phyloP scores from a whole-genome alignment of 2,329 filamentous ascomycete species.

The Cyphellophora attinorum region DNA sequence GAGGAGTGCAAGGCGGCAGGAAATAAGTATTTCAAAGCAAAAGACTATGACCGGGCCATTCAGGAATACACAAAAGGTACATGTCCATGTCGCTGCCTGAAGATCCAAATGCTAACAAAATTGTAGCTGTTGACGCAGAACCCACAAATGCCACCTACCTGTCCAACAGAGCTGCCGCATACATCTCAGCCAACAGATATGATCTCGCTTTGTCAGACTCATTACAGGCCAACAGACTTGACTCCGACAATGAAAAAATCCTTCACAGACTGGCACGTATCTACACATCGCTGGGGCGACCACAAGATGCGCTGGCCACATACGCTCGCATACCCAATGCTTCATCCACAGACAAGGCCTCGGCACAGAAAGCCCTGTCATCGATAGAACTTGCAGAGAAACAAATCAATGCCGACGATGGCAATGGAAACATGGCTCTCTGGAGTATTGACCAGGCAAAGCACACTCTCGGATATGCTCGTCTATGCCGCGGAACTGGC shows the following conservation, averaged over 20 bases:
- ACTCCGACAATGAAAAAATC: constrained; percentile 80
- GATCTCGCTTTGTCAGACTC: constrained; percentile 78
- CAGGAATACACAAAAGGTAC: constrained; percentile 90
- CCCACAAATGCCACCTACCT: constrained; percentile 81
- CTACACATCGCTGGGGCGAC: constrained; percentile 76
- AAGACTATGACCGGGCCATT: constrained; percentile 79
- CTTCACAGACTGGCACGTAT: constrained; percentile 80
- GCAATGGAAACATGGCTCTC: constrained; percentile 74
- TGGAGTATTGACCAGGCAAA: constrained; percentile 88
- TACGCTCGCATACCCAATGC: constrained; percentile 67
- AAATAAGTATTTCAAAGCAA: constrained; percentile 95
- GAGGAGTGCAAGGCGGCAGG: constrained; percentile 87
- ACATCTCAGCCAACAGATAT: constrained; percentile 78
- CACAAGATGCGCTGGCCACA: constrained; percentile 75
- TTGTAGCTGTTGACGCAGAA: constrained; percentile 73
- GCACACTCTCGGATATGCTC: constrained; percentile 65
- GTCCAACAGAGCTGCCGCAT: constrained; percentile 88
- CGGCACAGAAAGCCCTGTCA: constrained; percentile 59
- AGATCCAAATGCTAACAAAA: constrained; percentile 17
- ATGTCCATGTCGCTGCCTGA: too few relatives aligned
- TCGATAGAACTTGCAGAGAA: constrained; percentile 74
- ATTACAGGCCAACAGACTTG: constrained; percentile 68
- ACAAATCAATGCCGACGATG: constrained; percentile 62
- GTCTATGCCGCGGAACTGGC: constrained; percentile 82
- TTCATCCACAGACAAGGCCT: constrained; percentile 72